phyloP scores from a whole-genome alignment of 768 basidiomycete species.

The Leccinum rimulosum region DNA sequence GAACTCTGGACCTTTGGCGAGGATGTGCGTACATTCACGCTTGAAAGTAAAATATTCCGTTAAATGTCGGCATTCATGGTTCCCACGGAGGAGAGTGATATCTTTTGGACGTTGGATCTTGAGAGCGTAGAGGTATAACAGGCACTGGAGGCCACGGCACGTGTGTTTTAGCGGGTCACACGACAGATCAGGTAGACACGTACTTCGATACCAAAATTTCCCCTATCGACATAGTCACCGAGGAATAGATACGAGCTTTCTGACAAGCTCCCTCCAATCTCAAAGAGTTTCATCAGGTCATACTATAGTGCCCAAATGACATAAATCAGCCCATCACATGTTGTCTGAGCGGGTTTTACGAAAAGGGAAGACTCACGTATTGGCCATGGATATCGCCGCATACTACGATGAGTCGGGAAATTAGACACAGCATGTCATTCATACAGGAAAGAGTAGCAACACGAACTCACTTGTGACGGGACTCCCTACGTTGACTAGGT shows the following conservation, averaged over 20 bases:
- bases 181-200: conserved; percentile 14
- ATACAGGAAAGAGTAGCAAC: conserved; percentile 4
- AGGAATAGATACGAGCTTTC: conserved; percentile 91
- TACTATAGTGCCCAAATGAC: conserved; percentile 51
- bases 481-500: conserved; percentile 81
- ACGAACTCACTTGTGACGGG: conserved; percentile 80
- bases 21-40: conserved; percentile 73
- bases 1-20: conserved; percentile 3
- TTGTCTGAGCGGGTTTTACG: conserved; percentile 78
- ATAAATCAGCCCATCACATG: conserved; percentile 2
- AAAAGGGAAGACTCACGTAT: conserved; percentile 77
- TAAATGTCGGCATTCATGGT: conserved; percentile 95
- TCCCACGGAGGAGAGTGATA: conserved; percentile 84
- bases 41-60: conserved; percentile 99
- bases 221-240: conserved; percentile 97
- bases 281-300: conserved; percentile 97
- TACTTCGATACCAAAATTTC: conserved; percentile 84
- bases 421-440: conserved; percentile 9
- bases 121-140: conserved; percentile 89
- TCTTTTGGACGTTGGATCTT: conserved; percentile 88
- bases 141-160: conserved; percentile 49
- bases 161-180: background rate
- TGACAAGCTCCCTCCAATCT: conserved; percentile 83
- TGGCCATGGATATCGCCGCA: conserved; percentile 98
- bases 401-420: conserved; percentile 44